phyloP scores from a whole-genome alignment of 257 asterid genomes.

The Solanum chilense region DNA sequence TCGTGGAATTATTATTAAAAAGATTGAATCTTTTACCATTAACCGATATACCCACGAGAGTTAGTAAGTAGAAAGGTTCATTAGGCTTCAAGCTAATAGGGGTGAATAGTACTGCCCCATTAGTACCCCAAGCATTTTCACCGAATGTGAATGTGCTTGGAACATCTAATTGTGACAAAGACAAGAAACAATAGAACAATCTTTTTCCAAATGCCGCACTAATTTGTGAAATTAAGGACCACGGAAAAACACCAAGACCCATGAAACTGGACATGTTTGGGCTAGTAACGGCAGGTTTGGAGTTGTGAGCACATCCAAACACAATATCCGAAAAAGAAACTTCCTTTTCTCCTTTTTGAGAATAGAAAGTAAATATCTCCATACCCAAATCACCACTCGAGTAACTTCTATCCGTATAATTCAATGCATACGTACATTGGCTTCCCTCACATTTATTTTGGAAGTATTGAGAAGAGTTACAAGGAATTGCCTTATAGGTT shows the following conservation, averaged over 20 bases:
- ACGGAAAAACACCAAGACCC: not conserved
- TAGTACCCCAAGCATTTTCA: not conserved
- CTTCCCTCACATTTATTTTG: not conserved
- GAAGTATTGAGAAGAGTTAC: not conserved
- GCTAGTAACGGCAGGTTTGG: not conserved
- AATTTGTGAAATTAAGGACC: not conserved
- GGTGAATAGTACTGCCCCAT: not conserved
- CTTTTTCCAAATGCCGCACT: not conserved
- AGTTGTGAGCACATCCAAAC: not conserved
- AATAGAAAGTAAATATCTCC: not conserved
- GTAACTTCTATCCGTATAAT: not conserved
- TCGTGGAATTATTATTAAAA: not conserved
- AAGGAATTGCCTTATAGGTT: not conserved
- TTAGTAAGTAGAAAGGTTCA: not conserved
- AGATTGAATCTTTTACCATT: not conserved
- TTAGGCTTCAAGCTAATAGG: not conserved
- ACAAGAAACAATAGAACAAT: not conserved
- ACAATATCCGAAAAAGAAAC: not conserved
- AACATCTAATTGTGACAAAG: not conserved
- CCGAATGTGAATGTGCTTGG: not conserved
- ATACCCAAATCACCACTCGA: not conserved
- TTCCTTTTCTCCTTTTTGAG: not conserved
- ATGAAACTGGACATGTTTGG: not conserved
- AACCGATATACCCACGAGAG: not conserved
- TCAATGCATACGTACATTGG: not conserved